phyloP scores from a whole-genome alignment of 495 filamentous ascomycete species.

The Penicillium verhagenii region DNA sequence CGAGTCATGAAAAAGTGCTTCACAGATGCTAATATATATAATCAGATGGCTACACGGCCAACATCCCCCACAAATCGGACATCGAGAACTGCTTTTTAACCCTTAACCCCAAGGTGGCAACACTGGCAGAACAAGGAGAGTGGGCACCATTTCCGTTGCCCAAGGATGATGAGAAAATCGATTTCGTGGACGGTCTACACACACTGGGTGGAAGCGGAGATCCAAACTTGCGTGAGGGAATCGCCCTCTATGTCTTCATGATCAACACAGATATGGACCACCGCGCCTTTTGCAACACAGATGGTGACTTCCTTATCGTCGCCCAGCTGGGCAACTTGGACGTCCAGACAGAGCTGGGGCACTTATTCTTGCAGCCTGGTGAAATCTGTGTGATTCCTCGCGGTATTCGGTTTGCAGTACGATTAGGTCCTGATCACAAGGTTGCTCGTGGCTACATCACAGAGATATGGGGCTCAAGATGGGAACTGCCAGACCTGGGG shows the following conservation, averaged over 20 bases:
- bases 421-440: constrained; percentile 19
- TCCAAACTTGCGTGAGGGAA: constrained; percentile 11
- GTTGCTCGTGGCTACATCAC: constrained; percentile 39
- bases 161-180: constrained; percentile 31
- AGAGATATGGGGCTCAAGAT: constrained; percentile 41
- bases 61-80: neutral
- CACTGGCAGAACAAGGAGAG: constrained; percentile 38
- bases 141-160: constrained; percentile 44
- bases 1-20: constrained; percentile 2
- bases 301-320: constrained; percentile 44
- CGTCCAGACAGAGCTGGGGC: constrained; percentile 43
- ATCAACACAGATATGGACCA: constrained; percentile 20
- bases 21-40: neutral
- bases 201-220: constrained; percentile 39
- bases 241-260: constrained; percentile 16
- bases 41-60: neutral
- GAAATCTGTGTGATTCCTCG: constrained; percentile 44
- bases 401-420: constrained; percentile 33
- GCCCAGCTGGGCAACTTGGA: constrained; percentile 41
- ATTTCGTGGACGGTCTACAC: constrained; percentile 42
- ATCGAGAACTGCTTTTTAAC: constrained; percentile 35
- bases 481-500: constrained; percentile 41
- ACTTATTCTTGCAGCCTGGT: constrained; percentile 40
- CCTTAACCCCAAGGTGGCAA: constrained; percentile 38
- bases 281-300: constrained; percentile 39